Conservation (phyloP, 192 early-diverging fungal genomes). For the Coemansia sp. region DNA sequence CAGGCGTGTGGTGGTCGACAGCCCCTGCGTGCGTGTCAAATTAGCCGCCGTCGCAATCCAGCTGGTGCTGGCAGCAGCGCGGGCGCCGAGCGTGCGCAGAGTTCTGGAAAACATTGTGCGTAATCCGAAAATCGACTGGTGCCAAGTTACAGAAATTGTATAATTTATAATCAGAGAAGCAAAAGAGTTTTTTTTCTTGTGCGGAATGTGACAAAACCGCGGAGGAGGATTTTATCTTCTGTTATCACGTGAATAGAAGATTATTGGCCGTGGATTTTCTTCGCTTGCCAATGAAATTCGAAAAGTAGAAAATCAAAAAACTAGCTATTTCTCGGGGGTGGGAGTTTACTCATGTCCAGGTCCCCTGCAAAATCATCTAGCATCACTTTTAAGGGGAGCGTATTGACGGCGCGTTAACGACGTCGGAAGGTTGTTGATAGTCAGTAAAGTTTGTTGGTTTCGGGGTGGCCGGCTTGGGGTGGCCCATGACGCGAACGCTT, state of each 20-base stretch:
- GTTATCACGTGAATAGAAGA: background rate
- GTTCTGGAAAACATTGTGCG: conserved; percentile 26
- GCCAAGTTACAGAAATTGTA: conserved; percentile 7
- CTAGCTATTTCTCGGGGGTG: too few species aligned
- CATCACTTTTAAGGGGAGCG: too few species aligned
- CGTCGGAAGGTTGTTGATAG: too few species aligned
- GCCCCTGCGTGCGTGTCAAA: conserved; percentile 6
- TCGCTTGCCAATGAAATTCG: too few species aligned
- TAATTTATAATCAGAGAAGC: background rate
- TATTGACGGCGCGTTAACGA: too few species aligned
- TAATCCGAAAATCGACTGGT: background rate
- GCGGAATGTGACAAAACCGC: background rate
- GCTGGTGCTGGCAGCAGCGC: conserved; percentile 9
- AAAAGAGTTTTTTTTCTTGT: background rate
- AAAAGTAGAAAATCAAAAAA: too few species aligned
- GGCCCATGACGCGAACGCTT: too few species aligned
- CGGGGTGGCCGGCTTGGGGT: too few species aligned
- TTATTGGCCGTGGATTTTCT: background rate
- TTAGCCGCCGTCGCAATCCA: background rate
- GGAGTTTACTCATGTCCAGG: too few species aligned
- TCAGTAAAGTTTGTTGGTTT: too few species aligned
- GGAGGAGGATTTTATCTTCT: background rate
- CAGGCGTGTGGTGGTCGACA: conserved; percentile 28
- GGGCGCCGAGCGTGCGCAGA: conserved; percentile 11
- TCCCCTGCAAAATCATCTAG: too few species aligned